Base-by-base conservation (phyloP, 2,329 filamentous ascomycete genomes). In the Pseudogymnoascus sp. region DNA sequence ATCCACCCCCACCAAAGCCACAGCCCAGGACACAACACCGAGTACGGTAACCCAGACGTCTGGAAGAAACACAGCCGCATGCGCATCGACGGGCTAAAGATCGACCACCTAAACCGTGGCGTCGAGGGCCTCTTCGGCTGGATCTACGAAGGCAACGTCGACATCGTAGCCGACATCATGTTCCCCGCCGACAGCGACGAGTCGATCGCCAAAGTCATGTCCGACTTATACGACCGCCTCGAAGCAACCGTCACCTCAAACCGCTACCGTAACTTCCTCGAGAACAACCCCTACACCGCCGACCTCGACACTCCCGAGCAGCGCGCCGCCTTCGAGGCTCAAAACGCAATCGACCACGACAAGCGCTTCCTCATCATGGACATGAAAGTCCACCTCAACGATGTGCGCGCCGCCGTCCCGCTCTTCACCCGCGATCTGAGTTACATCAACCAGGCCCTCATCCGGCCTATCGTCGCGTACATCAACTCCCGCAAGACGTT, bases 31-130 rank as follows among this genome's bases (percentile, higher is more conserved):
- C 86, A 89, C 7, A 82, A 82, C 4, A 73, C 78, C 1, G 84
- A 86, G 29, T 81, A 87, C 60, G 86, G 83, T 26, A 87, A 89
- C 62, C 78, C 84, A 2, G 85, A 85, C 64, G 86, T 86, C 0
- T 99, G 93, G 93, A 97, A 97, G 77, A 97, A 97, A 75, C 93
- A 96, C 68, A 96, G 88, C 72, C 85, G 95, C 23, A 85, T 97
- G 64, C 86, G 95, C 4, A 96, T 99, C 64, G 95, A 99, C 72
- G 92, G 89, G 0, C 81, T 99, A 8, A 96, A 89, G 73, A 97
- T 99, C 63, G 95, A 97, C 71, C 95, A 99, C 74, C 81, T 99
- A 8, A 99, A 99, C 73, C 86, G 92, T 45, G 93, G 93, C 23
- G 91, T 96, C 16, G 87, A 95, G 66, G 95, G 95, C 0, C 93